These are phyloP conservation scores for Pseudovirgaria hyperparasitica DNA, from an alignment of 2,329 filamentous ascomycete species.

Conservation along the genomic window DNA sequence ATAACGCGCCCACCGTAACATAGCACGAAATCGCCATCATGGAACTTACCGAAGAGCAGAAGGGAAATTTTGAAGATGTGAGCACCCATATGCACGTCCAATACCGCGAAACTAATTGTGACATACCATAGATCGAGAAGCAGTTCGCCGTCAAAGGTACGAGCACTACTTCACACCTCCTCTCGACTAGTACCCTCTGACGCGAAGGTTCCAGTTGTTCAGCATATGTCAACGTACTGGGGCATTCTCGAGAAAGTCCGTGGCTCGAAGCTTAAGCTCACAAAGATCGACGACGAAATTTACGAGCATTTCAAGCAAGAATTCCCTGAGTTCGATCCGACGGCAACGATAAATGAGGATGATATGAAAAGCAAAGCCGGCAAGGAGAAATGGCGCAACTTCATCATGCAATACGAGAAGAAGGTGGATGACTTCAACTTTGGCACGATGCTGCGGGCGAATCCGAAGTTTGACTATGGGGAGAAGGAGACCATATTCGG, in stretches of 20 bases:
- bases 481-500: constrained; percentile 87
- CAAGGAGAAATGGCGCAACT: constrained; percentile 90
- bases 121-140: constrained; percentile 71
- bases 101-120: constrained; percentile 3
- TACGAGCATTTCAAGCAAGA: constrained; percentile 73
- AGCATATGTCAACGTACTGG: constrained; percentile 98
- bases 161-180: constrained; percentile 4
- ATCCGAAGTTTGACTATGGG: constrained; percentile 71
- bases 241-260: constrained; percentile 80
- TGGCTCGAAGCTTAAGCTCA: constrained; percentile 80
- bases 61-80: constrained; percentile 58
- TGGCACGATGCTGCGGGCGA: constrained; percentile 78
- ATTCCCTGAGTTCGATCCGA: constrained; percentile 87
- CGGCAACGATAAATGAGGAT: constrained; percentile 71
- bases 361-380: constrained; percentile 95
- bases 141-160: constrained; percentile 94
- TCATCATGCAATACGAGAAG: constrained; percentile 89
- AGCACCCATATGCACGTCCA: constrained; percentile 17
- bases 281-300: constrained; percentile 92
- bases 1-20: too few relatives aligned
- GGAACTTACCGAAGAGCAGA: constrained; percentile 43
- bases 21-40: background rate
- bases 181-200: constrained; percentile 10
- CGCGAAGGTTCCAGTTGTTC: constrained; percentile 47
- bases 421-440: constrained; percentile 97